A percentile compares a stretch with the other conserved stretches of the same genome.
Evolutionary conservation across 108 stramenopile genomes (phyloP).

Genomic region (Aureococcus anophagefferens): DNA sequence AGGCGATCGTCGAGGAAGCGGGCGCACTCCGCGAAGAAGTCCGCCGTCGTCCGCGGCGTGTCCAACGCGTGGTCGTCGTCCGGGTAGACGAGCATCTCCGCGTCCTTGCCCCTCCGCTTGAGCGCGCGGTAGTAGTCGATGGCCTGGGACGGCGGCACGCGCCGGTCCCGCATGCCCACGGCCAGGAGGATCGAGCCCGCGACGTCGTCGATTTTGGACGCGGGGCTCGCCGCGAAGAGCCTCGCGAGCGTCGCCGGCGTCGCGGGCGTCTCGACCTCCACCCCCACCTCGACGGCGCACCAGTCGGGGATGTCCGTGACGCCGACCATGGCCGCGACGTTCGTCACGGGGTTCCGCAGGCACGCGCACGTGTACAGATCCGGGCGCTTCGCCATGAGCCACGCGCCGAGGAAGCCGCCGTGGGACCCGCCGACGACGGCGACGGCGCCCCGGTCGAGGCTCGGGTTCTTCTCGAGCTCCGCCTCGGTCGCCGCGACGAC

Average conservation of each 20-base stretch:
- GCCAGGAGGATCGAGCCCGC: conserved; percentile 73
- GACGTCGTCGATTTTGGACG: conserved; percentile 53
- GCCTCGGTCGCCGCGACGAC: conserved; percentile 41
- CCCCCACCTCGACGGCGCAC: conserved; percentile 67
- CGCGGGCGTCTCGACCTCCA: background rate
- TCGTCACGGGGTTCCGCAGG: conserved; percentile 83
- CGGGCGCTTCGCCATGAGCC: conserved; percentile 68
- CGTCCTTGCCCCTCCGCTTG: conserved; percentile 24
- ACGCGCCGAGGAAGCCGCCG: conserved; percentile 79
- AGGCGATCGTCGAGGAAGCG: conserved; percentile 63
- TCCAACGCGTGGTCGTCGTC: conserved; percentile 66
- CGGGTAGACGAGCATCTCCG: conserved; percentile 60
- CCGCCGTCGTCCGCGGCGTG: conserved; percentile 54
- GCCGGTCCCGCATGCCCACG: conserved; percentile 61
- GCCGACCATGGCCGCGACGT: conserved; percentile 75
- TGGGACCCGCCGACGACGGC: conserved; percentile 79
- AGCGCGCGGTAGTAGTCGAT: conserved; percentile 64
- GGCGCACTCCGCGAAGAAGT: conserved; percentile 65
- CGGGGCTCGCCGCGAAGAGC: conserved; percentile 46
- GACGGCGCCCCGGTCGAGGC: conserved; percentile 39
- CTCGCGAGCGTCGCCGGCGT: conserved; percentile 7
- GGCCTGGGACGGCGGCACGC: conserved; percentile 65
- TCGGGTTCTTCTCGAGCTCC: conserved; percentile 27
- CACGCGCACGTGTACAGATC: conserved; percentile 72
- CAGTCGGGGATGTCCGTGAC: conserved; percentile 87